Evolutionary conservation across 345 rosid genomes (phyloP).

Genomic region (Cardamine occulta): DNA sequence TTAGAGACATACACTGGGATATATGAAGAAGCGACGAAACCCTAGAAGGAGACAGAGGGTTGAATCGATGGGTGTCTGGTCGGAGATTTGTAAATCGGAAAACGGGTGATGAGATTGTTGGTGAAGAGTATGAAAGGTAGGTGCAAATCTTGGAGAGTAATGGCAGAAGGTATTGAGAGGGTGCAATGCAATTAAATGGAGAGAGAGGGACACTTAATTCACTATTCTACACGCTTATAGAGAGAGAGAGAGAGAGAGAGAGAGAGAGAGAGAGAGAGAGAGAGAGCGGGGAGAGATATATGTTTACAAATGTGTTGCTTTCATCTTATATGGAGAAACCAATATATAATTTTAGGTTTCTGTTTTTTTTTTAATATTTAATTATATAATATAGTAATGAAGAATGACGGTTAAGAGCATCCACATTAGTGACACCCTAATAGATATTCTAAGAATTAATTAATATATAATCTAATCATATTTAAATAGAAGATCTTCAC

Average conservation of each 20-base stretch:
- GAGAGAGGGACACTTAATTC: conserved; percentile 41
- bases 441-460: no score
- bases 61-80: conserved; percentile 1
- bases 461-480: no score
- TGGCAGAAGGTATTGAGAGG: conserved; percentile 41
- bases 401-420: conserved; percentile 13
- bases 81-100: conserved; percentile 28
- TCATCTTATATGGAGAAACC: neutral
- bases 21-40: conserved; percentile 7
- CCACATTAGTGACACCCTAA: no score
- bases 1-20: conserved; percentile 24
- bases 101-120: conserved; percentile 20
- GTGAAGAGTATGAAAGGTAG: conserved; percentile 42
- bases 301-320: conserved; percentile 24
- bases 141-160: conserved; percentile 43
- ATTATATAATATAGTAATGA: neutral
- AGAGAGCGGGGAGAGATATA: neutral
- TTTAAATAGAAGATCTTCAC: no score
- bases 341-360: neutral
- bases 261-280: conserved; percentile 36
- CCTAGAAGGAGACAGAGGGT: conserved; percentile 1
- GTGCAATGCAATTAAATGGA: conserved; percentile 45
- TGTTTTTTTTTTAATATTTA: neutral
- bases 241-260: conserved; percentile 10
- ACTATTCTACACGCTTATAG: conserved; percentile 39